These are phyloP conservation scores for Alternaria postmessia DNA, from an alignment of 2,329 filamentous ascomycete species.

Conservation along the genomic window DNA sequence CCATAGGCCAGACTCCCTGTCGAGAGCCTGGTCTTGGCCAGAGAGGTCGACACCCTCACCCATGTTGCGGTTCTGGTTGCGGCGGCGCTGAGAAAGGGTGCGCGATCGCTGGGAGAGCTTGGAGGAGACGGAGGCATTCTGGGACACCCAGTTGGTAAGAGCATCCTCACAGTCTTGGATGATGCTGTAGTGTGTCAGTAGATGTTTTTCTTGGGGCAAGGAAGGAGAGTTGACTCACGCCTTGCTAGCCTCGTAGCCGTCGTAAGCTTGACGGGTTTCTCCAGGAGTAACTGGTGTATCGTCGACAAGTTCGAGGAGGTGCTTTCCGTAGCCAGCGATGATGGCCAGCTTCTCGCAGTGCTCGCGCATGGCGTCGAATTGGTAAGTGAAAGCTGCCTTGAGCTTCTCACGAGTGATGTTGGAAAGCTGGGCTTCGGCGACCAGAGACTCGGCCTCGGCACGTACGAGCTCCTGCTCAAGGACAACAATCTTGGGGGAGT, in stretches of 20 bases:
- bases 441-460: constrained; percentile 97
- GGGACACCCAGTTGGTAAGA: constrained; percentile 94
- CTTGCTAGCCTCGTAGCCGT: constrained; percentile 98
- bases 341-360: constrained; percentile 98
- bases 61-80: constrained; percentile 69
- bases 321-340: constrained; percentile 97
- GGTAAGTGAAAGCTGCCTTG: constrained; percentile 97
- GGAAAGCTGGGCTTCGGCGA: constrained; percentile 96
- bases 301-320: constrained; percentile 95
- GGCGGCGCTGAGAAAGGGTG: constrained; percentile 82
- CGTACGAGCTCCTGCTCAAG: constrained; percentile 98
- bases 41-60: constrained; percentile 82
- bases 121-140: constrained; percentile 86
- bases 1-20: constrained; percentile 81
- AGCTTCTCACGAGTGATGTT: constrained; percentile 99
- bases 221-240: constrained; percentile 57
- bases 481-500: constrained; percentile 96
- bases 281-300: constrained; percentile 97
- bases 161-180: constrained; percentile 99
- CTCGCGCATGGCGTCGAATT: constrained; percentile 96
- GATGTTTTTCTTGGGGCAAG: not conserved
- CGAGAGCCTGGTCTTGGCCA: constrained; percentile 80
- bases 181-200: constrained; percentile 64
- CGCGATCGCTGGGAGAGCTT: constrained; percentile 88
- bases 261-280: constrained; percentile 93